Evolutionary conservation across 1,284 basidiomycete species (phyloP).

Genomic region (Ganoderma lucidum): DNA sequence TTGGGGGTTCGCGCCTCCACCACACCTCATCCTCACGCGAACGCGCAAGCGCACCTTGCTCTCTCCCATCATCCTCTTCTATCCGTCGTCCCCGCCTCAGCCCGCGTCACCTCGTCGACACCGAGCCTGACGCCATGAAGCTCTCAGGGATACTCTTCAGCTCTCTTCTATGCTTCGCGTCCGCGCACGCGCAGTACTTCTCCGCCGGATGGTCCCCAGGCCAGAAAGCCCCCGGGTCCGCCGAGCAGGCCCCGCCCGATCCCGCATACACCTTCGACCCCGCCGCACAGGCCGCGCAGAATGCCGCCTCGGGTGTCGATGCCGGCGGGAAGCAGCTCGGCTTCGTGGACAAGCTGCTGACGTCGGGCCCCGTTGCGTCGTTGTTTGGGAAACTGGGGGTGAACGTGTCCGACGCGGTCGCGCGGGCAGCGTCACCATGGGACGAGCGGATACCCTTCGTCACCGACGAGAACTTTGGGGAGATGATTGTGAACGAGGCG

Average conservation of each 20-base stretch:
- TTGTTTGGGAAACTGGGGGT: slow-evolving; percentile 66
- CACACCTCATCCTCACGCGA: slow-evolving; percentile 1
- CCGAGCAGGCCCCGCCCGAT: slow-evolving; percentile 32
- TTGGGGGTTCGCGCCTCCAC: slow-evolving; percentile 2
- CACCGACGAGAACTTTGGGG: slow-evolving; percentile 77
- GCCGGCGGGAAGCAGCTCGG: slow-evolving; percentile 15
- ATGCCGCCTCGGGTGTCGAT: slow-evolving; percentile 23
- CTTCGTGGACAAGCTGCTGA: slow-evolving; percentile 53
- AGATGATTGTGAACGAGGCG: slow-evolving; percentile 71
- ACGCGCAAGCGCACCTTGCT: not conserved
- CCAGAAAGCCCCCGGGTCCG: slow-evolving; percentile 51
- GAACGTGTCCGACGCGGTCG: slow-evolving; percentile 69
- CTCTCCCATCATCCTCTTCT: not conserved
- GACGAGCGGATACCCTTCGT: slow-evolving; percentile 76
- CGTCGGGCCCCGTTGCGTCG: slow-evolving; percentile 57
- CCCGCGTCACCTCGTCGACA: slow-evolving; percentile 11
- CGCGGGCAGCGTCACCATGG: slow-evolving; percentile 61
- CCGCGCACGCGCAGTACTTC: slow-evolving; percentile 71
- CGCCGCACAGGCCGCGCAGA: slow-evolving; percentile 17
- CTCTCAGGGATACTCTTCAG: slow-evolving; percentile 45
- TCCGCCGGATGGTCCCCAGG: slow-evolving; percentile 82
- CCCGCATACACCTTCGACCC: slow-evolving; percentile 35
- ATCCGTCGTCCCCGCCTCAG: not conserved
- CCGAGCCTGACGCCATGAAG: slow-evolving; percentile 55
- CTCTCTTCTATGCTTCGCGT: slow-evolving; percentile 45